Conservation (phyloP, 139 green algal species). For the Trebouxia sp. region DNA sequence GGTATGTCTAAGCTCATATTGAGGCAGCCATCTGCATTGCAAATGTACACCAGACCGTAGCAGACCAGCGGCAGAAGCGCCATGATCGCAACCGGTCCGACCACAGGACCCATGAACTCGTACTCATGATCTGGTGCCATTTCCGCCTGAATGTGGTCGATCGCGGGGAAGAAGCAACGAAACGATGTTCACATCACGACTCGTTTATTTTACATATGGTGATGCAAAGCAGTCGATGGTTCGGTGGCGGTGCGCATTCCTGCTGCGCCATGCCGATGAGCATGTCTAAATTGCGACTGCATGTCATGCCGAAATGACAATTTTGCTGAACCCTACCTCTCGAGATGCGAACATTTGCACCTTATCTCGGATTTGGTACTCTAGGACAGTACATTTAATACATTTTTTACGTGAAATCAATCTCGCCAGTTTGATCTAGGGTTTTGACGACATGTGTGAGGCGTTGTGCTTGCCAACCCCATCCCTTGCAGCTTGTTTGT, state of each 20-base stretch:
- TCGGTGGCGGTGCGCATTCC: too few relatives aligned
- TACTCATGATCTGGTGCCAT: slow-evolving; percentile 37
- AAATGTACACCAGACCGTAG: slow-evolving; percentile 58
- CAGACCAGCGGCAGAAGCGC: slow-evolving; percentile 59
- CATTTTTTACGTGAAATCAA: neutral
- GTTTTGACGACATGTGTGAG: neutral
- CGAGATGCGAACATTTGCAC: neutral
- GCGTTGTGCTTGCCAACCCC: neutral
- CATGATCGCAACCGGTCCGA: slow-evolving; percentile 66
- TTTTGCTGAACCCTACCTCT: too few relatives aligned
- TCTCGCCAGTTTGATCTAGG: neutral
- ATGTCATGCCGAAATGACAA: too few relatives aligned
- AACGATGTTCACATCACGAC: too few relatives aligned
- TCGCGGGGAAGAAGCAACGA: too few relatives aligned
- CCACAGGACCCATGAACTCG: slow-evolving; percentile 71
- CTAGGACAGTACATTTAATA: neutral
- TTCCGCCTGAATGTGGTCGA: too few relatives aligned
- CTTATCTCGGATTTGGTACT: slow-evolving; percentile 2
- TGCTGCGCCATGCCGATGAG: too few relatives aligned
- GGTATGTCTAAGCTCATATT: slow-evolving; percentile 25
- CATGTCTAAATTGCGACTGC: too few relatives aligned
- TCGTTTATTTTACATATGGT: too few relatives aligned
- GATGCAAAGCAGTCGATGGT: too few relatives aligned
- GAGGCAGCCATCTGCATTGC: slow-evolving; percentile 52
- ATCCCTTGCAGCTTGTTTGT: neutral